These are phyloP conservation scores for Penicillium fuscoglaucum DNA, from an alignment of 2,329 filamentous ascomycete species.

Conservation along the genomic window DNA sequence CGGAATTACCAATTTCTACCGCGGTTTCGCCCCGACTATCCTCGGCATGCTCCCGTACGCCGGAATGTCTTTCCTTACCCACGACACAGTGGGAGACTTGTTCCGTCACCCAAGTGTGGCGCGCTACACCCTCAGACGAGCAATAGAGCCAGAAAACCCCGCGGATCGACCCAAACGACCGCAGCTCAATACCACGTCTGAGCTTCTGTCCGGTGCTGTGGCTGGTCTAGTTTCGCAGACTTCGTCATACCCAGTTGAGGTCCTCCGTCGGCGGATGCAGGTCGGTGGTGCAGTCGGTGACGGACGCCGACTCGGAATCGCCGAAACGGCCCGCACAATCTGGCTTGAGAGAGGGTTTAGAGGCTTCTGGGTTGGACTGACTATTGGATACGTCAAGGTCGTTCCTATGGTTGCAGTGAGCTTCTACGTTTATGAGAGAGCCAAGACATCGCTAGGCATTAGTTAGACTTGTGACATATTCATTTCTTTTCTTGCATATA, in stretches of 20 bases:
- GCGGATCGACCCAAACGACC: constrained; percentile 59
- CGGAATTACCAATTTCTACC: constrained; percentile 88
- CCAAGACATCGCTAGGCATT: constrained; percentile 60
- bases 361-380: constrained; percentile 90
- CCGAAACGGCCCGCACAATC: constrained; percentile 75
- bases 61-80: constrained; percentile 90
- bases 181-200: constrained; percentile 78
- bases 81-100: constrained; percentile 84
- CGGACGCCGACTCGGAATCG: constrained; percentile 73
- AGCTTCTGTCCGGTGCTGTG: constrained; percentile 78
- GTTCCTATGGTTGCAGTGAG: constrained; percentile 80
- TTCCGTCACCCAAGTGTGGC: constrained; percentile 69
- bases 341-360: constrained; percentile 70
- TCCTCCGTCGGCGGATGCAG: constrained; percentile 91
- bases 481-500: constrained; percentile 8
- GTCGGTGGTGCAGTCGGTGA: constrained; percentile 93
- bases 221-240: constrained; percentile 91
- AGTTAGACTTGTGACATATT: constrained; percentile 2
- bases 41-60: constrained; percentile 97
- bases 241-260: constrained; percentile 88
- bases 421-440: constrained; percentile 67
- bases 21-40: constrained; percentile 86
- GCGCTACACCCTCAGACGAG: constrained; percentile 70
- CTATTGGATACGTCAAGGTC: constrained; percentile 93
- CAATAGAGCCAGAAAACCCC: constrained; percentile 53